Conservation (phyloP, 2,329 filamentous ascomycete genomes). For the Mollisiaceae sp. region DNA sequence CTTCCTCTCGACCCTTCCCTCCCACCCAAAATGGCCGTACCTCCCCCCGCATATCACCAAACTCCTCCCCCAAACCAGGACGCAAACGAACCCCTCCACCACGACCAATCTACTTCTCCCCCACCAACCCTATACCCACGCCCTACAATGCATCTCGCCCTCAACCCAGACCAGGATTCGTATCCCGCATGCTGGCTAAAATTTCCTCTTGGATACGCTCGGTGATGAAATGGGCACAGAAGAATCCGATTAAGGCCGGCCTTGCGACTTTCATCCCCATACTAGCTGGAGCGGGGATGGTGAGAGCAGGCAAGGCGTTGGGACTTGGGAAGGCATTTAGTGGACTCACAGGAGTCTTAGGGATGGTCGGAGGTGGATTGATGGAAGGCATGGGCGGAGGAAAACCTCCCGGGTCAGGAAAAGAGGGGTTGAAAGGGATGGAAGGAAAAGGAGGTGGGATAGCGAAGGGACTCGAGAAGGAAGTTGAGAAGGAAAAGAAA, state of each 20-base stretch:
- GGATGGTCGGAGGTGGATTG: slow-evolving; percentile 15
- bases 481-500: slow-evolving; percentile 27
- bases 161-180: slow-evolving; percentile 33
- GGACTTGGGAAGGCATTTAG: slow-evolving; percentile 15
- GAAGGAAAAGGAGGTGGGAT: slow-evolving; percentile 5
- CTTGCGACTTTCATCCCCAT: slow-evolving; percentile 36
- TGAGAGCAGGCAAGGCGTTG: slow-evolving; percentile 19
- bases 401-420: neutral
- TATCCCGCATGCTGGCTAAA: slow-evolving; percentile 32
- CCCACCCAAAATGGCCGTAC: slow-evolving; percentile 5
- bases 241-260: slow-evolving; percentile 36
- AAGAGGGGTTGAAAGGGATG: neutral
- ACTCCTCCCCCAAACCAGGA: slow-evolving; percentile 9
- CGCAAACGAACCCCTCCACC: slow-evolving; percentile 20
- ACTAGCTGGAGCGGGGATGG: slow-evolving; percentile 28
- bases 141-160: slow-evolving; percentile 38
- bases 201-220: slow-evolving; percentile 27
- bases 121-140: slow-evolving; percentile 31
- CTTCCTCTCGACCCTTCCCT: neutral
- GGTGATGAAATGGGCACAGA: slow-evolving; percentile 30
- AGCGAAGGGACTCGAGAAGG: slow-evolving; percentile 12
- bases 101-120: slow-evolving; percentile 32
- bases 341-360: neutral
- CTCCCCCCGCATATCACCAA: slow-evolving; percentile 11
- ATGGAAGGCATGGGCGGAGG: slow-evolving; percentile 23